Evolutionary conservation across 371 early-diverging fungal species (phyloP).

Genomic region (Mucor piriformis): DNA sequence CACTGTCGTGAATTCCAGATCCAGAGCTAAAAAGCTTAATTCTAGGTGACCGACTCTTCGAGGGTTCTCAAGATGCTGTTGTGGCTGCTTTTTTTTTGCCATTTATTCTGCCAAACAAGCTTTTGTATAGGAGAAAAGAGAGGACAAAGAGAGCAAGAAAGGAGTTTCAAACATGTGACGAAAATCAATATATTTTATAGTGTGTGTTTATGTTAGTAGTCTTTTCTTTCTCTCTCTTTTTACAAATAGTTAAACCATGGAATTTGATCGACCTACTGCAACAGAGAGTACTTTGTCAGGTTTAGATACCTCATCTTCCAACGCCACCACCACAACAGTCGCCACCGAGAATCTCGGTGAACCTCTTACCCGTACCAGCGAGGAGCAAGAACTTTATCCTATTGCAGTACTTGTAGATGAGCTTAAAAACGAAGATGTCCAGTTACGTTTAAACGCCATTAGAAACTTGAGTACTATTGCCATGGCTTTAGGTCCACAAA

Average conservation of each 20-base stretch:
- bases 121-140: neutral
- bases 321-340: neutral
- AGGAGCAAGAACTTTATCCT: slow-evolving; percentile 73
- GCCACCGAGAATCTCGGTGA: slow-evolving; percentile 16
- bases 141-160: too few relatives aligned
- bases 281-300: neutral
- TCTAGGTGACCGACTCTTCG: too few relatives aligned
- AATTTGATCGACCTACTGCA: slow-evolving; percentile 5
- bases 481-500: slow-evolving; percentile 93
- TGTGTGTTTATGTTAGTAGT: too few relatives aligned
- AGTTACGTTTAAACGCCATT: slow-evolving; percentile 93
- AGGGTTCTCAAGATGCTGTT: too few relatives aligned
- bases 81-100: too few relatives aligned
- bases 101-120: too few relatives aligned
- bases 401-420: slow-evolving; percentile 96
- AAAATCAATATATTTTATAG: too few relatives aligned
- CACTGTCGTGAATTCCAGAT: too few relatives aligned
- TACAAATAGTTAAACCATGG: slow-evolving; percentile 1
- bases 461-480: slow-evolving; percentile 92
- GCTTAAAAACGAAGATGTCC: slow-evolving; percentile 95
- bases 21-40: too few relatives aligned
- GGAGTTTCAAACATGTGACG: too few relatives aligned
- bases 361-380: slow-evolving; percentile 10
- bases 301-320: slow-evolving; percentile 6
- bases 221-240: slow-evolving; percentile 3